Evolutionary conservation across 2,329 filamentous ascomycete species (phyloP), one percentile per base, ranked within the genome.

Genomic region (Cladosporium phlei): DNA sequence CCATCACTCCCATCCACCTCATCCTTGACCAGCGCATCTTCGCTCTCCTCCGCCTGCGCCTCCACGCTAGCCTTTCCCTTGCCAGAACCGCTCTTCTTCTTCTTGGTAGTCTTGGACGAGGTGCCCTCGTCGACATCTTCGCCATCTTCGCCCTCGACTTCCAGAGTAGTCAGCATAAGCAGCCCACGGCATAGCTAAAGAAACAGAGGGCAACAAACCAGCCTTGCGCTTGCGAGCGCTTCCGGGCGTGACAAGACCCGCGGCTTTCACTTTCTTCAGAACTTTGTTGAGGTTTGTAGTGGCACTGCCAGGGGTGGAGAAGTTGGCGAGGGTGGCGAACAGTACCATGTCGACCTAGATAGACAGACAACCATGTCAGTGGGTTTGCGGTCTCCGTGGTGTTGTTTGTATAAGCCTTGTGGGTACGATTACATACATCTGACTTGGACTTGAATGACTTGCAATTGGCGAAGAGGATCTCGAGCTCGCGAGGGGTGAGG

Each of bases 151-250:
- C 27, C 35, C 12, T 11, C 12, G 9, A 22, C 21, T 11, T 21
- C 22, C 27, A 19, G 22, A 25, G 3, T 4, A 27, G n/a, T 2
- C 4, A 27, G 11, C 22, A 16, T 25, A 10, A 25, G 20, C 2
- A n/a, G 3, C 12, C 8, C 11, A 14, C 5, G 16, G 6, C 12
- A 3, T 3, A 30, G 16, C n/a, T 14, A 14, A n/a, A n/a, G n/a
- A n/a, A n/a, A n/a, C n/a, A n/a, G n/a, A n/a, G n/a, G n/a, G 16
- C 8, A n/a, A 43, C 39, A 5, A 5, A 43, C 39, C 29, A 27
- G 25, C 34, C 34, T 46, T 46, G 20, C 44, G 44, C 44, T 46
- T 46, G 20, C 29, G 25, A 17, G 34, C 34, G 10, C n/a, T 19
- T 10, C 11, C 20, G 17, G 38, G 38, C 33, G 29, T 38, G 14